These are phyloP conservation scores for Erigeron philadelphicus DNA, from an alignment of 140 eudicot genomes.

Conservation along the genomic window DNA sequence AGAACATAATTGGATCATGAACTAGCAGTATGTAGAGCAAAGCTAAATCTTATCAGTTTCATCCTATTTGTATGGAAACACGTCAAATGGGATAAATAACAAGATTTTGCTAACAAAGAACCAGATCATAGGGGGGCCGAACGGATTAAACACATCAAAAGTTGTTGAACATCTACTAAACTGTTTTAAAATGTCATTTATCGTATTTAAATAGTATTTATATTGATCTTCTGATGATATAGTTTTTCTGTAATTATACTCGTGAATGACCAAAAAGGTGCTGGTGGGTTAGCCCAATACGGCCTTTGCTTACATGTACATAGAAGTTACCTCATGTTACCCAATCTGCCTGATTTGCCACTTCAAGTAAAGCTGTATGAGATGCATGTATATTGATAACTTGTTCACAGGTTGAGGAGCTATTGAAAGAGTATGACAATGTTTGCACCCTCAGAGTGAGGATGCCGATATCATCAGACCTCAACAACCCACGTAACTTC, in stretches of 20 bases:
- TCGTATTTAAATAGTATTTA: no score
- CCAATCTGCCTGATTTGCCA: no score
- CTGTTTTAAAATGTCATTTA: background rate
- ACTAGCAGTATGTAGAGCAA: background rate
- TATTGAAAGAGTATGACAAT: slow-evolving; percentile 67
- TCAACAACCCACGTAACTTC: slow-evolving; percentile 87
- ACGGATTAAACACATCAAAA: background rate
- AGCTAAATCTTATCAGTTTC: background rate
- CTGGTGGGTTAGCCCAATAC: no score
- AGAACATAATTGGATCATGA: background rate
- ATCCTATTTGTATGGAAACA: background rate
- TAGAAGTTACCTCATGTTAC: no score
- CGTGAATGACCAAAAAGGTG: no score
- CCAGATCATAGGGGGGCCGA: background rate
- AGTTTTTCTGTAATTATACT: no score
- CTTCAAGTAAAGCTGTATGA: background rate
- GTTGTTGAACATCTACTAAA: background rate
- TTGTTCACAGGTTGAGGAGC: slow-evolving; percentile 67
- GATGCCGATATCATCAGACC: slow-evolving; percentile 92
- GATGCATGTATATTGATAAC: background rate
- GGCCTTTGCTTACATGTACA: no score
- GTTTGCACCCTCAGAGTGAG: slow-evolving; percentile 90
- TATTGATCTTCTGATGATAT: no score
- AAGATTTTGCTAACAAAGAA: background rate
- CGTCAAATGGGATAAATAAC: background rate